A percentile compares a stretch with the other conserved stretches of the same genome.
Conservation (phyloP, 805 yeast genomes). For the Metschnikowia sp. region DNA sequence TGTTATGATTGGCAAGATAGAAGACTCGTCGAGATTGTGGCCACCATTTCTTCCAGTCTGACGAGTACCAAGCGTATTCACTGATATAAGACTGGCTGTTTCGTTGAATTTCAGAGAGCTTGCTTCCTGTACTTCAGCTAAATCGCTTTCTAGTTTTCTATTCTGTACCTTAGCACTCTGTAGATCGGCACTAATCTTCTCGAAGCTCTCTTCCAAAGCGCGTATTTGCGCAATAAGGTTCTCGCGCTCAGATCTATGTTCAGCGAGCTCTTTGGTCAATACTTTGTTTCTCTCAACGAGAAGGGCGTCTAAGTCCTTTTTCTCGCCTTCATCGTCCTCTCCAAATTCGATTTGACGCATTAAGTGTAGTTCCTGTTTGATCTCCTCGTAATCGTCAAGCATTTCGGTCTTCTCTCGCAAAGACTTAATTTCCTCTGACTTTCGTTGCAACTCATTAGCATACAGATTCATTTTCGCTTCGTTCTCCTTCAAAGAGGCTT, state of each 20-base stretch:
- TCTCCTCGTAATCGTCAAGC: slow-evolving; percentile 72
- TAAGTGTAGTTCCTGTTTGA: slow-evolving; percentile 71
- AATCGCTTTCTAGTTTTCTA: slow-evolving; percentile 67
- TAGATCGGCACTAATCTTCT: slow-evolving; percentile 35
- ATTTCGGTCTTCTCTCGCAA: slow-evolving; percentile 48
- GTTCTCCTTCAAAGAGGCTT: slow-evolving; percentile 21
- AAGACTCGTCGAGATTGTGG: slow-evolving; percentile 33
- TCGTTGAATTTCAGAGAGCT: slow-evolving; percentile 45
- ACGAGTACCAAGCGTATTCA: slow-evolving; percentile 37
- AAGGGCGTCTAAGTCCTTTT: slow-evolving; percentile 49
- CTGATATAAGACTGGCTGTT: slow-evolving; percentile 66
- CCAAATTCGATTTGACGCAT: slow-evolving; percentile 78
- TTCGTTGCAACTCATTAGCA: slow-evolving; percentile 45
- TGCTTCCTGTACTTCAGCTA: slow-evolving; percentile 53
- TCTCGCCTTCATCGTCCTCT: slow-evolving; percentile 31
- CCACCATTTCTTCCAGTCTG: slow-evolving; percentile 32
- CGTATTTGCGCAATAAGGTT: slow-evolving; percentile 40
- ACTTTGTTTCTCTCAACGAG: slow-evolving; percentile 69
- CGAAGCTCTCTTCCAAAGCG: slow-evolving; percentile 37
- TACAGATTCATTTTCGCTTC: slow-evolving; percentile 35
- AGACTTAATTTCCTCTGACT: slow-evolving; percentile 47
- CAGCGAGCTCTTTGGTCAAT: slow-evolving; percentile 66
- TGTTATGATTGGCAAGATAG: slow-evolving; percentile 80
- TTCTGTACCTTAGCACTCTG: slow-evolving; percentile 46
- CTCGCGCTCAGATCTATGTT: slow-evolving; percentile 57